Conservation (phyloP, 2,329 filamentous ascomycete species). For the Ophiostoma populinum region DNA sequence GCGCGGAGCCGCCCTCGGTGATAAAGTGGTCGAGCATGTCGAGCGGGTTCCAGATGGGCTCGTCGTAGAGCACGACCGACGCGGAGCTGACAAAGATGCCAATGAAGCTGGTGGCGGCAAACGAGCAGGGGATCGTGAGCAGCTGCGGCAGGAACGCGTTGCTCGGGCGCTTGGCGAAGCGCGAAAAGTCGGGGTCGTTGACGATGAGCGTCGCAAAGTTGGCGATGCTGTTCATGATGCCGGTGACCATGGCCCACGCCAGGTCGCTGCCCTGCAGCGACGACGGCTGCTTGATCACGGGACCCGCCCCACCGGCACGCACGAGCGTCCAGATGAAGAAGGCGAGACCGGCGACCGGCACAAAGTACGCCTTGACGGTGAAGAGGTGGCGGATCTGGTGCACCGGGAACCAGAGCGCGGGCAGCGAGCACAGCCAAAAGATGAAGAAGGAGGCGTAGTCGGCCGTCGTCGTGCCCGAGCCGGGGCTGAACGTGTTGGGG, state of each 20-base stretch:
- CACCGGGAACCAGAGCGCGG: slow-evolving; percentile 42
- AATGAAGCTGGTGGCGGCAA: slow-evolving; percentile 69
- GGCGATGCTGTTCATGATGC: slow-evolving; percentile 23
- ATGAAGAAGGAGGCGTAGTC: slow-evolving; percentile 20
- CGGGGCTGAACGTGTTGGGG: slow-evolving; percentile 18
- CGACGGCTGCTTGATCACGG: slow-evolving; percentile 7
- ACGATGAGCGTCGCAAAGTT: slow-evolving; percentile 19
- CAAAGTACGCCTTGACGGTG: slow-evolving; percentile 29
- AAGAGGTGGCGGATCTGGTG: slow-evolving; percentile 20
- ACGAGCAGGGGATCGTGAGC: slow-evolving; percentile 38
- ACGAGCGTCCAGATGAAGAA: slow-evolving; percentile 23
- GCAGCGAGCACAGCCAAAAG: slow-evolving; percentile 20
- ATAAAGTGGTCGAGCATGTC: slow-evolving; percentile 49
- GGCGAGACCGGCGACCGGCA: slow-evolving; percentile 30
- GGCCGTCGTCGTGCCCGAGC: slow-evolving; percentile 19
- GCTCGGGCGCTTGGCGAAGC: slow-evolving; percentile 17
- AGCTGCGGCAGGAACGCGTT: slow-evolving; percentile 12
- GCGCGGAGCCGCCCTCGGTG: slow-evolving; percentile 46
- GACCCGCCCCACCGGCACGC: slow-evolving; percentile 11
- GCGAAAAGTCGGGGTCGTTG: slow-evolving; percentile 20
- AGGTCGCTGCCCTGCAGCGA: slow-evolving; percentile 12
- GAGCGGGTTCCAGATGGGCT: slow-evolving; percentile 59
- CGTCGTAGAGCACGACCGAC: slow-evolving; percentile 46
- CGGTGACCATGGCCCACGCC: slow-evolving; percentile 21
- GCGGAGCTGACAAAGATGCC: slow-evolving; percentile 64